Evolutionary conservation across 441 rosid genomes (phyloP).

Genomic region (Geranium incanum): DNA sequence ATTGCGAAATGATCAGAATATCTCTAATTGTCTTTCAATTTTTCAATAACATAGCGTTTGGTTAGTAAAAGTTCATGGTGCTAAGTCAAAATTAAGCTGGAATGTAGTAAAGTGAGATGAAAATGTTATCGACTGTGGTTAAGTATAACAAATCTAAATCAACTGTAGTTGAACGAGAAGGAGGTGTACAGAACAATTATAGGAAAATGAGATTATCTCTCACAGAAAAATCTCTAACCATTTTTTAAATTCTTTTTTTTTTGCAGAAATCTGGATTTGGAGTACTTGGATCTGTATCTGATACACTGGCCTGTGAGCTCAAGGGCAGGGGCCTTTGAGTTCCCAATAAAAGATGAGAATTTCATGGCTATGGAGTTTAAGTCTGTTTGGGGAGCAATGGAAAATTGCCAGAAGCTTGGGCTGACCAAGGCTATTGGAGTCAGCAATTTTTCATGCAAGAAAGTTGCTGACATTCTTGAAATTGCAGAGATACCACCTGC

Average conservation of each 20-base stretch:
- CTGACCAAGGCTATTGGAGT: constrained; percentile 29
- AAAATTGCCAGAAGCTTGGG: constrained; percentile 23
- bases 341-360: constrained; percentile 17
- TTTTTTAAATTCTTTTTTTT: background rate
- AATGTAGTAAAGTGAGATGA: no score
- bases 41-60: no score
- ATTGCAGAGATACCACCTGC: constrained; percentile 31
- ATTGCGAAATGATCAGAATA: no score
- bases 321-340: background rate
- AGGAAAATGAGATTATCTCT: no score
- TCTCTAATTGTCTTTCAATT: no score
- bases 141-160: no score
- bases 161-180: no score
- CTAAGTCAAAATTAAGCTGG: no score
- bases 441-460: constrained; percentile 30
- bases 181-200: no score
- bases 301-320: constrained; percentile 23
- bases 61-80: no score
- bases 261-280: constrained; percentile 18
- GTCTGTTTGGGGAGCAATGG: constrained; percentile 29
- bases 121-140: no score
- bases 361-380: constrained; percentile 20
- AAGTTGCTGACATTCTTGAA: constrained; percentile 25
- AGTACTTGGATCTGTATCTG: constrained; percentile 25
- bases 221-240: no score